phyloP scores from a whole-genome alignment of 2,329 filamentous ascomycete genomes.

The Fusarium sp. region DNA sequence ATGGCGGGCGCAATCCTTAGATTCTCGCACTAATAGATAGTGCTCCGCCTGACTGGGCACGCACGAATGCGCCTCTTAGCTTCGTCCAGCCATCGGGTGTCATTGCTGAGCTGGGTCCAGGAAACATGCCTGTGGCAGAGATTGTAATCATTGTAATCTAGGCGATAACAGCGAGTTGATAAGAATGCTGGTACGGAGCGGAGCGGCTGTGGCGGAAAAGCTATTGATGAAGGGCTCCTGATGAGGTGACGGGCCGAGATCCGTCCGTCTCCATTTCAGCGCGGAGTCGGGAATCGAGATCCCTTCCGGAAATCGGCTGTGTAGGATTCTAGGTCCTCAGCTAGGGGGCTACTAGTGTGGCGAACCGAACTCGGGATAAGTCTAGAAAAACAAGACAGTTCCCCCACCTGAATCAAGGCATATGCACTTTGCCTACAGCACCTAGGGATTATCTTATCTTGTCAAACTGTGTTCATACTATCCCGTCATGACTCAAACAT shows the following conservation, averaged over 20 bases:
- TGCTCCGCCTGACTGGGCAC: background rate
- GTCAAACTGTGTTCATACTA: background rate
- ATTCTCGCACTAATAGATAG: background rate
- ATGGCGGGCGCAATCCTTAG: no score
- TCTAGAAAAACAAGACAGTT: background rate
- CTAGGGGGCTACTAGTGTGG: background rate
- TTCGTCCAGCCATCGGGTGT: background rate
- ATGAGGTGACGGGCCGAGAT: background rate
- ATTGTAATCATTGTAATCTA: background rate
- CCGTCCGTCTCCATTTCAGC: background rate
- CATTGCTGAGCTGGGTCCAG: background rate
- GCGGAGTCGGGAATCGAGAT: background rate
- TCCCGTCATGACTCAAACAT: background rate
- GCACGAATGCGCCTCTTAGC: background rate
- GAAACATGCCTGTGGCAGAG: background rate
- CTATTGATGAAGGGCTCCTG: background rate
- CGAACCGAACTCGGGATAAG: background rate
- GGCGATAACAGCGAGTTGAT: background rate
- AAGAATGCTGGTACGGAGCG: background rate
- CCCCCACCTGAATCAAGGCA: background rate
- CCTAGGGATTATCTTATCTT: background rate
- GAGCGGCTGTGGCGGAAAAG: background rate
- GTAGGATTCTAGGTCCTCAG: background rate
- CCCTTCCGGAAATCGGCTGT: background rate
- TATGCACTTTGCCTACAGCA: background rate